Evolutionary conservation across 2,329 filamentous ascomycete species (phyloP), one percentile per base, ranked within the genome.

Genomic region (Aspergillus spinulosporus): DNA sequence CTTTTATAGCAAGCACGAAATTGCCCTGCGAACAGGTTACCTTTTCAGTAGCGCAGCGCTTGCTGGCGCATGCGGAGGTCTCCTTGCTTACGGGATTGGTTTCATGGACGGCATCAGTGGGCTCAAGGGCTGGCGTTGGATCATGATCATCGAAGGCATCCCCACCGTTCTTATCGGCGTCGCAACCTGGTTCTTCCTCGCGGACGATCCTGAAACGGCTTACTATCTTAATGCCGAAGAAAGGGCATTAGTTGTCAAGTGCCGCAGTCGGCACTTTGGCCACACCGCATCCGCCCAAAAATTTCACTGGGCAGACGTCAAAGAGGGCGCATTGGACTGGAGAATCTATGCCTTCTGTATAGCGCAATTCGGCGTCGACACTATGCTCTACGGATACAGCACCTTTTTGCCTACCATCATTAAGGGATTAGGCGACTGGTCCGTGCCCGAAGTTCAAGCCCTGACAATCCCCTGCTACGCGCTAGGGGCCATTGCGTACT

Each of bases 391-490:
- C 66, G 88, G 88, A 3, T 92, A 86, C 71, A 88, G 85, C 49
- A 91, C 88, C 0, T 92, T 92, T 67, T 74, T 93, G 45, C 89
- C 89, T 0, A 91, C 88, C 3, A 92, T 93, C 62, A 91, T 93
- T 69, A 78, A 83, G 42, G 85, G 82, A 3, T 82, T 92, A 51
- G 86, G 88, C 3, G 68, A 68, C 2, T 90, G 88, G 78, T 79
- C 83, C 0, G 77, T 78, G 0, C 82, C 88, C 0, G 79, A 89
- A 66, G 83, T 90, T 4, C 89, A 92, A 70, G 83, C 89, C 32
- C 80, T 92, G 34, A 92, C 89, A 0, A 88, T 93, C 46, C 89
- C 89, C 0, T 90, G 88, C 72, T 92, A 92, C 68, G 84, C 84
- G 4, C 70, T 91, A 3, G 89, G 89, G 3, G 88, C 88, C 0